Conservation (phyloP, 2,329 filamentous ascomycete genomes). For the Simplicillium sp. region DNA sequence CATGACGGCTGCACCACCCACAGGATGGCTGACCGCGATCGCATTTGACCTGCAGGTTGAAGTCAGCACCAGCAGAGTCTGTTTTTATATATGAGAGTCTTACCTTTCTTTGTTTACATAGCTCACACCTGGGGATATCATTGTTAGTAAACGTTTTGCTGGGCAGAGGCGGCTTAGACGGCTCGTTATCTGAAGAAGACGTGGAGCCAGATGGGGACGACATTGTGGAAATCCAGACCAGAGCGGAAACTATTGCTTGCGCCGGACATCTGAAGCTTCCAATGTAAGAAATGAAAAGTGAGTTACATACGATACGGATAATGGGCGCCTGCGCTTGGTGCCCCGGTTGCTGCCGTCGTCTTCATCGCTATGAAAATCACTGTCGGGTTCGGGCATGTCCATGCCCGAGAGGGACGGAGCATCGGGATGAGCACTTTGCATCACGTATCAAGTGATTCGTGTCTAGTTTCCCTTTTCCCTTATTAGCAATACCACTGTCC, state of each 20-base stretch:
- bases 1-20: slow-evolving; percentile 58
- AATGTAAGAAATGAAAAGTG: slow-evolving; percentile 8
- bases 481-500: too few species aligned
- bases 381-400: slow-evolving; percentile 29
- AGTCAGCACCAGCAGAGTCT: background rate
- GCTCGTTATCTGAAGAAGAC: slow-evolving; percentile 1
- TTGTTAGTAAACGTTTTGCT: slow-evolving; percentile 23
- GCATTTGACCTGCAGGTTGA: slow-evolving; percentile 56
- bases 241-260: background rate
- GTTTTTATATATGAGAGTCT: slow-evolving; percentile 6
- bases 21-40: slow-evolving; percentile 67
- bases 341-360: slow-evolving; percentile 31
- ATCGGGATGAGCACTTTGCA: slow-evolving; percentile 2
- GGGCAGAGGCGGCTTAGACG: slow-evolving; percentile 1
- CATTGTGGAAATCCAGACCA: background rate
- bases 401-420: slow-evolving; percentile 14
- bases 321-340: slow-evolving; percentile 50
- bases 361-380: slow-evolving; percentile 41
- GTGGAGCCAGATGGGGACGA: slow-evolving; percentile 1
- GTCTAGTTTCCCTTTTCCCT: background rate
- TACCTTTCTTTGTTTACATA: slow-evolving; percentile 76
- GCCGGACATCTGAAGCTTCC: background rate
- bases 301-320: slow-evolving; percentile 48
- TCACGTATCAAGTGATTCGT: background rate
- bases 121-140: slow-evolving; percentile 50